phyloP scores from a whole-genome alignment of 805 yeast species.

The Yarrowia yakushimensis region DNA sequence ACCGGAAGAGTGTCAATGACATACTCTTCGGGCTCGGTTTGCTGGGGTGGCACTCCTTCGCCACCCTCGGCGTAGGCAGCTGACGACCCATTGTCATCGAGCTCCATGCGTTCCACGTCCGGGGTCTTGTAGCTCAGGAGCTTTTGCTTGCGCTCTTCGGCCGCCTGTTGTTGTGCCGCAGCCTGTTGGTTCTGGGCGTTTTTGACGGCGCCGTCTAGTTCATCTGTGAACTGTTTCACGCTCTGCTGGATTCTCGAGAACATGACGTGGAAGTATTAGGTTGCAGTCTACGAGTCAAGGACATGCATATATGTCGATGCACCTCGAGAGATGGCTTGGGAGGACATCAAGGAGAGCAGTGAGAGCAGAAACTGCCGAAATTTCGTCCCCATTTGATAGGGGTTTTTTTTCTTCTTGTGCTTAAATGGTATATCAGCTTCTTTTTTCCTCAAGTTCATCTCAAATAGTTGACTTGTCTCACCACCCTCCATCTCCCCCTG shows the following conservation, averaged over 20 bases:
- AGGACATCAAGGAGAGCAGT: not conserved
- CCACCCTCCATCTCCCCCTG: not conserved
- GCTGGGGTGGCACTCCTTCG: not conserved
- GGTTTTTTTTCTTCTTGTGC: not conserved
- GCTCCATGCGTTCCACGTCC: conserved; percentile 29
- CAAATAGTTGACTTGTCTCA: not conserved
- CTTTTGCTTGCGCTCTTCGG: conserved; percentile 28
- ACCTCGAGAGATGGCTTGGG: not conserved
- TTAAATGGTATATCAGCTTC: not conserved
- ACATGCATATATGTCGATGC: conserved; percentile 2
- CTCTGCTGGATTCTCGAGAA: conserved; percentile 57
- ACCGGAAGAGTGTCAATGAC: conserved; percentile 17
- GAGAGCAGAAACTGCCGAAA: no score
- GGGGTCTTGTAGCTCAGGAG: conserved; percentile 31
- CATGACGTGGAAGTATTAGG: conserved; percentile 39
- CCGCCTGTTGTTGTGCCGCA: conserved; percentile 4
- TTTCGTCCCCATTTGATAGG: not conserved
- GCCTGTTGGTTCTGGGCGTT: conserved; percentile 27
- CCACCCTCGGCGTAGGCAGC: not conserved
- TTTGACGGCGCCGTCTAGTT: conserved; percentile 45
- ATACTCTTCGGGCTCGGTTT: not conserved
- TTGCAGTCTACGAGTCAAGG: conserved; percentile 3
- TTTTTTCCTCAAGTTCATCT: no score
- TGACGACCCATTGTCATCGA: conserved; percentile 3
- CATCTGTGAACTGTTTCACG: conserved; percentile 62